phyloP scores from a whole-genome alignment of 805 yeast genomes.

The Teunomyces pallodes region DNA sequence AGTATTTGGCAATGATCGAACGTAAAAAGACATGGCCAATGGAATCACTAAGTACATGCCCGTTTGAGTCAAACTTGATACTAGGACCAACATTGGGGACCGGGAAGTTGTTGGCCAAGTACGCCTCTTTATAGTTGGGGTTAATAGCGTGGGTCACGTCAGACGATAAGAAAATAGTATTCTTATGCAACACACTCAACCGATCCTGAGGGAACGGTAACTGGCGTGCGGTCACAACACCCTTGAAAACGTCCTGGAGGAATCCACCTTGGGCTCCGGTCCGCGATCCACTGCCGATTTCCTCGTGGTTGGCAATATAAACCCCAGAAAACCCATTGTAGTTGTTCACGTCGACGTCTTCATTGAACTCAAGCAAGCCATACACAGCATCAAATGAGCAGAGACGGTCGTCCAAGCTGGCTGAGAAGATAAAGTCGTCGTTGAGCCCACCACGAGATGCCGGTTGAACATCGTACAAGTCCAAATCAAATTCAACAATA shows the following conservation, averaged over 20 bases:
- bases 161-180: slow-evolving; percentile 34
- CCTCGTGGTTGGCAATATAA: slow-evolving; percentile 40
- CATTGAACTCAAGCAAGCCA: slow-evolving; percentile 26
- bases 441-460: slow-evolving; percentile 37
- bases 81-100: slow-evolving; percentile 39
- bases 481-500: slow-evolving; percentile 33
- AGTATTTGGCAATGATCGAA: slow-evolving; percentile 19
- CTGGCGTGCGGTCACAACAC: slow-evolving; percentile 10
- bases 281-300: slow-evolving; percentile 38
- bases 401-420: slow-evolving; percentile 41
- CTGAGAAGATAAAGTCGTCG: slow-evolving; percentile 37
- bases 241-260: slow-evolving; percentile 18
- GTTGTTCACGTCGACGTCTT: slow-evolving; percentile 4
- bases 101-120: slow-evolving; percentile 34
- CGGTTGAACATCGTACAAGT: slow-evolving; percentile 34
- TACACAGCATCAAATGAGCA: slow-evolving; percentile 39
- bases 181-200: slow-evolving; percentile 6
- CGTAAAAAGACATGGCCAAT: slow-evolving; percentile 25
- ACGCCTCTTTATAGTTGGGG: slow-evolving; percentile 36
- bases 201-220: slow-evolving; percentile 3
- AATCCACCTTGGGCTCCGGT: slow-evolving; percentile 41
- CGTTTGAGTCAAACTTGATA: slow-evolving; percentile 35
- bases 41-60: slow-evolving; percentile 38
- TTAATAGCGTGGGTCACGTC: slow-evolving; percentile 45
- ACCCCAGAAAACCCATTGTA: slow-evolving; percentile 31